A percentile compares a stretch with the other conserved stretches of the same genome.
Evolutionary conservation across 1,139 yeast species (phyloP).

Genomic region (Yamadazyma membranifaciens): DNA sequence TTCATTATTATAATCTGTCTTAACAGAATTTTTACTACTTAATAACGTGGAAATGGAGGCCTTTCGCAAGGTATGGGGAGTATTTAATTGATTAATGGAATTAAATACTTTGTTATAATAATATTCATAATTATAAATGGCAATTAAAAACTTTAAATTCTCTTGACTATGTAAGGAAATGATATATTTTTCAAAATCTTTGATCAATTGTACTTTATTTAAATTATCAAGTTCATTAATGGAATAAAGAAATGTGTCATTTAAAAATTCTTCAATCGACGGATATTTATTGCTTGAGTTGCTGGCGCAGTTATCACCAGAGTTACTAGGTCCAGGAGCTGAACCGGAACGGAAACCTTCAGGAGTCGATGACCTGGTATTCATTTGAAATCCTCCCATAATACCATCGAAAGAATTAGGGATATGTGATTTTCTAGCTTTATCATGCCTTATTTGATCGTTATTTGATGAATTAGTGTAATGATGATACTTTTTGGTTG

Average conservation of each 20-base stretch:
- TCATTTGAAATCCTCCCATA: neutral
- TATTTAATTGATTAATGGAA: constrained; percentile 7
- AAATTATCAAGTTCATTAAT: constrained; percentile 19
- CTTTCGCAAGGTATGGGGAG: constrained; percentile 1
- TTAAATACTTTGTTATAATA: constrained; percentile 12
- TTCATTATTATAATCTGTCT: constrained; percentile 20
- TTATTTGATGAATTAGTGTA: too few relatives aligned
- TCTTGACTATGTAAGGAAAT: constrained; percentile 41
- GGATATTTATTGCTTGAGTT: constrained; percentile 11
- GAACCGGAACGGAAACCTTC: too few relatives aligned
- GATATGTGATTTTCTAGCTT: neutral
- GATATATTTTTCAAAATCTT: constrained; percentile 21
- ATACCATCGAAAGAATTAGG: neutral
- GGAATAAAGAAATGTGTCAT: constrained; percentile 25
- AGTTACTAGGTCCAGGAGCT: too few relatives aligned
- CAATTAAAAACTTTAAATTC: constrained; percentile 44
- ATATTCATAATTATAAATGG: constrained; percentile 45
- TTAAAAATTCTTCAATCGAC: constrained; percentile 24
- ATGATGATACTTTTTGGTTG: constrained; percentile 1
- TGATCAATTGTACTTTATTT: constrained; percentile 15
- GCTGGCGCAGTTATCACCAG: neutral
- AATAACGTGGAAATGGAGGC: constrained; percentile 2
- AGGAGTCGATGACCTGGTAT: neutral
- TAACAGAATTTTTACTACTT: constrained; percentile 7
- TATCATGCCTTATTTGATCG: too few relatives aligned